Conservation (phyloP, 768 basidiomycete genomes). For the Tulasnella sp. region DNA sequence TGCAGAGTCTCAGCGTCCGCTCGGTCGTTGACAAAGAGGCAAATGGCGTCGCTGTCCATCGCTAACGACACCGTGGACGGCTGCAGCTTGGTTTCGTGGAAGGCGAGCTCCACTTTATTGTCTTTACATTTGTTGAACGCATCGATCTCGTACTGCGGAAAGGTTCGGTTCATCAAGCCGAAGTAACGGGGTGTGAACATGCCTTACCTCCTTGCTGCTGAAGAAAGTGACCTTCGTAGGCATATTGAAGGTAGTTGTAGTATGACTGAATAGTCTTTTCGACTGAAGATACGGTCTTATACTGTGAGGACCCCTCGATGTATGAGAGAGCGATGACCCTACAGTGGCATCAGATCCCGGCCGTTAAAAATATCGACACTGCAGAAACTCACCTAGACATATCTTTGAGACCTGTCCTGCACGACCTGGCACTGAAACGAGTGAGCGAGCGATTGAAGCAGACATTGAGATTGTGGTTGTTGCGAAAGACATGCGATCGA, state of each 20-base stretch:
- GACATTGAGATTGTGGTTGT: neutral
- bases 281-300: neutral
- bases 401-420: neutral
- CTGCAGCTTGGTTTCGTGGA: conserved; percentile 5
- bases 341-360: neutral
- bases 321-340: neutral
- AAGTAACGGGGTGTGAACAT: neutral
- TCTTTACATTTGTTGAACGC: neutral
- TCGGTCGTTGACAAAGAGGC: conserved; percentile 18
- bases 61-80: conserved; percentile 8
- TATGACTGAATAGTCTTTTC: neutral
- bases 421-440: neutral
- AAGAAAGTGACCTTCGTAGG: neutral
- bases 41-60: conserved; percentile 14
- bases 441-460: neutral
- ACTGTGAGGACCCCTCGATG: neutral
- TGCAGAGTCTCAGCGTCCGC: conserved; percentile 11
- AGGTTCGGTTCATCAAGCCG: neutral
- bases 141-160: neutral
- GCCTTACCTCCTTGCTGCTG: neutral
- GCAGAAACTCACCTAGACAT: neutral
- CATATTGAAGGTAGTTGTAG: neutral
- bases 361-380: neutral
- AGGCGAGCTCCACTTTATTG: neutral
- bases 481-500: neutral